A percentile compares a stretch with the other conserved stretches of the same genome.
Evolutionary conservation across 2,329 filamentous ascomycete species (phyloP).

Genomic region (Pseudocercospora crystallina): DNA sequence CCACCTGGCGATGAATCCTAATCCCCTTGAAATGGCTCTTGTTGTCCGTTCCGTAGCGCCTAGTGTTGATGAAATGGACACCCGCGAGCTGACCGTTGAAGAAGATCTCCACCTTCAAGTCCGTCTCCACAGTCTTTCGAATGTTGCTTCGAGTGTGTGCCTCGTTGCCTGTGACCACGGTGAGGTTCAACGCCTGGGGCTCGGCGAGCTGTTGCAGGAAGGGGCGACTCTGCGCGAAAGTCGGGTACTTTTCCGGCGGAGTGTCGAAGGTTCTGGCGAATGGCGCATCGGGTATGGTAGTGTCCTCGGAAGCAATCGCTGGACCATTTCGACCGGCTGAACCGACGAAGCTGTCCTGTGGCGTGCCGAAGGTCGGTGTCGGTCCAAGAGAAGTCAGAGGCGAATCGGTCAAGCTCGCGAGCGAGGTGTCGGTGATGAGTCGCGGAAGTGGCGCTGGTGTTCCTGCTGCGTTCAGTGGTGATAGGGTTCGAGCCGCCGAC

Average conservation of each 20-base stretch:
- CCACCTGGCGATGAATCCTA: slow-evolving; percentile 40
- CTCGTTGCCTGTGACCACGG: slow-evolving; percentile 8
- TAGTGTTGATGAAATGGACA: slow-evolving; percentile 22
- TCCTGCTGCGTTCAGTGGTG: not conserved
- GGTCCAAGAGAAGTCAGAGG: slow-evolving; percentile 13
- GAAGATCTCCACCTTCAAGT: slow-evolving; percentile 50
- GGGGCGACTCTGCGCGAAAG: too few relatives aligned
- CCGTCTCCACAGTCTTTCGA: slow-evolving; percentile 6
- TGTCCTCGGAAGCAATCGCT: not conserved
- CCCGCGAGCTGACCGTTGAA: slow-evolving; percentile 46
- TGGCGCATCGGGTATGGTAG: not conserved
- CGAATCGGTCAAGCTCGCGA: not conserved
- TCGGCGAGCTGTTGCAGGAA: not conserved
- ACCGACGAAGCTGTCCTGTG: not conserved
- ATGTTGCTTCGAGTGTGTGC: not conserved
- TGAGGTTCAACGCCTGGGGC: slow-evolving; percentile 14
- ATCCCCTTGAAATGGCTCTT: slow-evolving; percentile 38
- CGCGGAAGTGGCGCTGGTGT: too few relatives aligned
- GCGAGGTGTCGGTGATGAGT: too few relatives aligned
- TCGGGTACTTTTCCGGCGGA: not conserved
- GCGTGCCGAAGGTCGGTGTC: slow-evolving; percentile 7
- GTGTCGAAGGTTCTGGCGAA: slow-evolving; percentile 11
- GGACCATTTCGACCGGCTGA: too few relatives aligned
- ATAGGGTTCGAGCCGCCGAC: not conserved
- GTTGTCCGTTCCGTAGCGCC: slow-evolving; percentile 5